Base-by-base conservation (phyloP, 257 asterid species). In the Solanum etuberosum region DNA sequence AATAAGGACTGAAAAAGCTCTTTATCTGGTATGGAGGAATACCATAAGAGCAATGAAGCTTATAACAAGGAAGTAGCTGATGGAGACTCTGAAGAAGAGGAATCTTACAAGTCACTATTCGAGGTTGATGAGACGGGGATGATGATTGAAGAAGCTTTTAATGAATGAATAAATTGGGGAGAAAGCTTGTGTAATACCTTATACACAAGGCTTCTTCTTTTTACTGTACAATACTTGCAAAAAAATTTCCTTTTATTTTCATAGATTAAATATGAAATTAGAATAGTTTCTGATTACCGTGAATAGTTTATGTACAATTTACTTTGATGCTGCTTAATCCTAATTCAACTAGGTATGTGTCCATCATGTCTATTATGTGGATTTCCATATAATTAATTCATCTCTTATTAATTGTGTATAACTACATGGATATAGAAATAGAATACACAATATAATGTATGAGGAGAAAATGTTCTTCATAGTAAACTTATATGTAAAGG, bases 51-150 rank as follows among this genome's bases (percentile, higher is more conserved):
- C 54, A 46, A 12, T 14, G 89, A 87, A 40, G 98, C 96, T 40
- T 95, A 94, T 95, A 95, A 94, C 83, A 94, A 54, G 37, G 90
- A 32, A 89, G 4, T 15, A 40, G 20, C 87, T 87, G 67, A 57
- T 40, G 87, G 63, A 6, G 78, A 21, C 13, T 31, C 46, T 32
- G 86, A 85, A 4, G 88, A 84, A 14, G 88, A 86, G 40, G 89
- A 89, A 51, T 86, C 91, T 5, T 89, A 14, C 29, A 16, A 48
- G 74, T 86, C 91, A 34, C 83, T 71, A 46, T 89, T 89, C 8
- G 88, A 89, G 85, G 91, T 89, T 31, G 89, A 87, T 21, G 87
- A 25, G 86, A 84, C 27, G 54, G 43, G 15, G 86, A 70, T 48
- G 89, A 83, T n/a, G 67, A 87, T 16, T 29, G 38, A 10, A 21